These are phyloP conservation scores for Opeltia flavorubescens DNA, from an alignment of 495 filamentous ascomycete genomes.

Conservation along the genomic window DNA sequence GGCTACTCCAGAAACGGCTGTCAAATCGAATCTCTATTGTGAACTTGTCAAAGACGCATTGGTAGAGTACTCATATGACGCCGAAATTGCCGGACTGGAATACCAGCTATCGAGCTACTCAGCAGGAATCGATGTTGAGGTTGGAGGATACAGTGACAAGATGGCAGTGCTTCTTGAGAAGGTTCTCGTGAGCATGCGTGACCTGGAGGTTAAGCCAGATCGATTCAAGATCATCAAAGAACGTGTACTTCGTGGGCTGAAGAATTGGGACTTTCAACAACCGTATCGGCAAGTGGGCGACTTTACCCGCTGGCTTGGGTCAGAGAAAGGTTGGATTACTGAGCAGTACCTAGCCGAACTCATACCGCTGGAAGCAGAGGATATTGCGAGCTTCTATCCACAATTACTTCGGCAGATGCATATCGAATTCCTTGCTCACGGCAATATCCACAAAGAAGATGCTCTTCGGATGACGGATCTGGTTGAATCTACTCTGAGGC, in stretches of 20 bases:
- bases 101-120: conserved; percentile 61
- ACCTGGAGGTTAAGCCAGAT: conserved; percentile 66
- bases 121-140: conserved; percentile 61
- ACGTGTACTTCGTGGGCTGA: conserved; percentile 54
- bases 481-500: conserved; percentile 65
- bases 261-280: conserved; percentile 75
- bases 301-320: conserved; percentile 64
- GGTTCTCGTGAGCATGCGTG: conserved; percentile 73
- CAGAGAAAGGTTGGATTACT: conserved; percentile 63
- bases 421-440: conserved; percentile 78
- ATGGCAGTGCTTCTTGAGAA: conserved; percentile 83
- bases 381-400: conserved; percentile 64
- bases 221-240: conserved; percentile 91
- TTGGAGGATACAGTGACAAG: conserved; percentile 94
- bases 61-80: conserved; percentile 92
- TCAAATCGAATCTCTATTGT: conserved; percentile 70
- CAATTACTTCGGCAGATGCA: conserved; percentile 71
- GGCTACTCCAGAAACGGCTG: conserved; percentile 59
- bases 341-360: conserved; percentile 72
- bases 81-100: conserved; percentile 80
- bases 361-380: conserved; percentile 54
- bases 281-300: conserved; percentile 87
- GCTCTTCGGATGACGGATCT: conserved; percentile 74
- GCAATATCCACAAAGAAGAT: conserved; percentile 94
- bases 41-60: conserved; percentile 81